Conservation (phyloP, 352 stramenopile genomes). For the Pythium periplocum region DNA sequence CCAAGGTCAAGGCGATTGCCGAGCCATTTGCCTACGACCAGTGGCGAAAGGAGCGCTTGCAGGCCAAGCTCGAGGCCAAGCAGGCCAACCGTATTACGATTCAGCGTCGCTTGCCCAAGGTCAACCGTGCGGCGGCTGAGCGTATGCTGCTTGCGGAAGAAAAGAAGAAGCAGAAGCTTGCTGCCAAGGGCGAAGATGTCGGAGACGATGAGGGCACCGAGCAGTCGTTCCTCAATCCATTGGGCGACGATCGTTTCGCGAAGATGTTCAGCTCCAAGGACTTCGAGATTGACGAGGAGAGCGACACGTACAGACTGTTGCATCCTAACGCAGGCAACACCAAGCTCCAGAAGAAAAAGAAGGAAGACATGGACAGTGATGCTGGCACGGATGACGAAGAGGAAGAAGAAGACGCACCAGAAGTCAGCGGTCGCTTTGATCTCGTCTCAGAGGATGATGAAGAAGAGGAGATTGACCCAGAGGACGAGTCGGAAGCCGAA, state of each 20-base stretch:
- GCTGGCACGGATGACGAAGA: slow-evolving; percentile 59
- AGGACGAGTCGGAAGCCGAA: slow-evolving; percentile 66
- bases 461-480: slow-evolving; percentile 52
- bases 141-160: slow-evolving; percentile 67
- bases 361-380: slow-evolving; percentile 93
- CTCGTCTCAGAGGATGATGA: slow-evolving; percentile 58
- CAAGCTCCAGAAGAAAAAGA: slow-evolving; percentile 61
- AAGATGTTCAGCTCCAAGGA: slow-evolving; percentile 96
- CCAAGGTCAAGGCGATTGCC: slow-evolving; percentile 93
- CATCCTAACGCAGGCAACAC: slow-evolving; percentile 90
- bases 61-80: slow-evolving; percentile 91
- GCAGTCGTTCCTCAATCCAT: slow-evolving; percentile 54
- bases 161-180: slow-evolving; percentile 55
- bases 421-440: slow-evolving; percentile 57
- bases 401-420: slow-evolving; percentile 40
- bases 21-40: slow-evolving; percentile 98
- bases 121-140: slow-evolving; percentile 88
- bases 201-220: slow-evolving; percentile 22
- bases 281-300: slow-evolving; percentile 97
- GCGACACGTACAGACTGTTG: slow-evolving; percentile 93
- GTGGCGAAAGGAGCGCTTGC: slow-evolving; percentile 95
- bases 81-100: slow-evolving; percentile 88
- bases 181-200: slow-evolving; percentile 20
- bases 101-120: slow-evolving; percentile 80
- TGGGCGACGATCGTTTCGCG: slow-evolving; percentile 97